These are phyloP conservation scores for Carex myosuroides DNA, from an alignment of 176 grass and related monocot genomes.

Conservation along the genomic window DNA sequence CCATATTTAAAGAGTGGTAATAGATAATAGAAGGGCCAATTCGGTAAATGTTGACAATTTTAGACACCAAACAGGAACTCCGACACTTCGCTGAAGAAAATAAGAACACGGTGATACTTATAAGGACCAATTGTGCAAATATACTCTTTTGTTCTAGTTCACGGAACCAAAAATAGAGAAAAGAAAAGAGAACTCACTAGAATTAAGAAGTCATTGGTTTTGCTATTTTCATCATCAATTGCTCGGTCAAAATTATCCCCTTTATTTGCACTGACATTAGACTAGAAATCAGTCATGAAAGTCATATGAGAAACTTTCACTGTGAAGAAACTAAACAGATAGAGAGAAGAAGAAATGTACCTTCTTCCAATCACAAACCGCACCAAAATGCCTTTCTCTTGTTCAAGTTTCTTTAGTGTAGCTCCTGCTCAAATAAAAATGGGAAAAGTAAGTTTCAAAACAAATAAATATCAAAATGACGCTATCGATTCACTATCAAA, in stretches of 20 bases:
- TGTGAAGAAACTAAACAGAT: background rate
- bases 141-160: background rate
- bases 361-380: conserved; percentile 97
- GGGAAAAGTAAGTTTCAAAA: conserved; percentile 17
- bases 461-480: conserved; percentile 9
- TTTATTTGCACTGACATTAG: conserved; percentile 57
- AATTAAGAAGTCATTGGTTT: conserved; percentile 74
- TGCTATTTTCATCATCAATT: conserved; percentile 87
- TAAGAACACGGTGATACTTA: background rate
- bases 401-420: conserved; percentile 84
- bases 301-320: conserved; percentile 17
- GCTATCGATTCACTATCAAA: background rate
- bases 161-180: background rate
- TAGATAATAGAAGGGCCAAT: background rate
- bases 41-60: background rate
- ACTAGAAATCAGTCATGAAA: conserved; percentile 31
- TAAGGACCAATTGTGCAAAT: background rate
- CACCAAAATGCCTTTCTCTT: conserved; percentile 82
- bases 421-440: conserved; percentile 46
- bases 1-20: background rate
- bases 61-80: background rate
- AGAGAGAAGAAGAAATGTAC: conserved; percentile 32
- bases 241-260: conserved; percentile 76
- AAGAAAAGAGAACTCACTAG: conserved; percentile 50
- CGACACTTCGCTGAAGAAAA: background rate